Conservation (phyloP, 2,329 filamentous ascomycete genomes). For the Fusarium secorum region DNA sequence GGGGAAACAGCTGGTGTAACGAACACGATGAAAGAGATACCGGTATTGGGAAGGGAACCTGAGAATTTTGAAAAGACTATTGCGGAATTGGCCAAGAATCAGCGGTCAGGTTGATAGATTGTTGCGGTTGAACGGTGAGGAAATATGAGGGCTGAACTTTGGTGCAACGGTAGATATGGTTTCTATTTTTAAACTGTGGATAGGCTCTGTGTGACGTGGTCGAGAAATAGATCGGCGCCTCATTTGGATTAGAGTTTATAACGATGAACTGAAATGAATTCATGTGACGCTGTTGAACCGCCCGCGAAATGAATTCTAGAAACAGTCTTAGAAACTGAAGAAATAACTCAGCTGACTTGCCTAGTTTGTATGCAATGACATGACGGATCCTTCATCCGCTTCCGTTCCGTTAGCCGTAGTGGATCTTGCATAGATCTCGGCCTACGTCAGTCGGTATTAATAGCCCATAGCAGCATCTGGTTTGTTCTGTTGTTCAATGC, state of each 20-base stretch:
- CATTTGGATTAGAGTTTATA: neutral
- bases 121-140: neutral
- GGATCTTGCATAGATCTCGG: neutral
- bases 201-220: neutral
- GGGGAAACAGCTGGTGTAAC: conserved; percentile 19
- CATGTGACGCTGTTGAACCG: neutral
- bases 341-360: neutral
- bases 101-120: neutral
- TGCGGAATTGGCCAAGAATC: neutral
- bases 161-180: neutral
- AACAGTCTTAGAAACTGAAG: neutral
- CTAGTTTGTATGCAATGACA: neutral
- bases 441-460: conserved; percentile 11
- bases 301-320: neutral
- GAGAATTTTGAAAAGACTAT: conserved; percentile 27
- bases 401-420: neutral
- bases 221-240: neutral
- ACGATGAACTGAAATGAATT: neutral
- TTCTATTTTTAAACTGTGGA: conserved; percentile 10
- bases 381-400: neutral
- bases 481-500: neutral
- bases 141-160: neutral
- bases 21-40: neutral
- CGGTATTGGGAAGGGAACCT: conserved; percentile 12
- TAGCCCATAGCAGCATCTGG: neutral